A percentile compares a stretch with the other conserved stretches of the same genome.
Evolutionary conservation across 2,329 filamentous ascomycete species (phyloP).

Genomic region (Ramularia endophylla): DNA sequence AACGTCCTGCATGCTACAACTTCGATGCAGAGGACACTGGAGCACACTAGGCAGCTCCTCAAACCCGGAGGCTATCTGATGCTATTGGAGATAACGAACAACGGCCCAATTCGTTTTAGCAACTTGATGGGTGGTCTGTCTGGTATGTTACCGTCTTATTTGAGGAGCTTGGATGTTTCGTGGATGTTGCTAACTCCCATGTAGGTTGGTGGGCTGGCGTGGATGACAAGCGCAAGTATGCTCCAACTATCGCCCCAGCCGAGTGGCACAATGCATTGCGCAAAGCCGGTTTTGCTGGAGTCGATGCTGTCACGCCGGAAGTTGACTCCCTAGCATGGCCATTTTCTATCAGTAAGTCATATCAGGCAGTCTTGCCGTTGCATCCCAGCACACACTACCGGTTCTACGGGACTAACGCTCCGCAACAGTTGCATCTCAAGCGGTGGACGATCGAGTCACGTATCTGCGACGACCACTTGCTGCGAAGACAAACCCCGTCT

Average conservation of each 20-base stretch:
- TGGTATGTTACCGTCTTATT: no score
- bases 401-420: no score
- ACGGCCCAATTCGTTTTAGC: no score
- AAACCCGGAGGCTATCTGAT: conserved; percentile 23
- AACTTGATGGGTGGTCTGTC: no score
- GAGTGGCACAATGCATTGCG: conserved; percentile 31
- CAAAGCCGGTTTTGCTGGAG: conserved; percentile 29
- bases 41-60: conserved; percentile 20
- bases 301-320: conserved; percentile 19
- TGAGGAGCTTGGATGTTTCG: no score
- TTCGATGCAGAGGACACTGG: conserved; percentile 12
- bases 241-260: conserved; percentile 19
- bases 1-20: conserved; percentile 22
- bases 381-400: no score
- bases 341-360: conserved; percentile 2
- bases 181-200: no score
- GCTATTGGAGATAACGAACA: conserved; percentile 14
- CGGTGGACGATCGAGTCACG: conserved; percentile 4
- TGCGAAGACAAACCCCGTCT: background rate
- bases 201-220: conserved; percentile 8
- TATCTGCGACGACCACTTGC: conserved; percentile 3
- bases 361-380: no score
- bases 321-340: background rate
- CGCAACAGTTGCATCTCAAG: background rate
- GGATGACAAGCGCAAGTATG: conserved; percentile 21